phyloP scores from a whole-genome alignment of 306 rosid species.

The Cyclanthera cordifolia region DNA sequence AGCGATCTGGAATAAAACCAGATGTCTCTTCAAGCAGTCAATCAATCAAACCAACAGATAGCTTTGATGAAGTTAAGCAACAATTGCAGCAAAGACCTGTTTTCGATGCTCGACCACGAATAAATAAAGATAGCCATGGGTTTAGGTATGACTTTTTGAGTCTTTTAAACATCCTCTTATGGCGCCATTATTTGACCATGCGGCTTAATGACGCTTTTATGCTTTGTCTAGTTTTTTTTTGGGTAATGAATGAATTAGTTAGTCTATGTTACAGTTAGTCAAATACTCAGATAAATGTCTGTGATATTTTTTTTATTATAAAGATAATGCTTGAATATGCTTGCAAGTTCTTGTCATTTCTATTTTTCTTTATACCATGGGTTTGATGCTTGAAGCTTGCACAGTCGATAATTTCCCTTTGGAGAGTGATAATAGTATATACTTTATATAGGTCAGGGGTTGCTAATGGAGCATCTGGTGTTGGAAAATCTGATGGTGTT shows the following conservation, averaged over 20 bases:
- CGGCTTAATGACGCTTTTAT: neutral
- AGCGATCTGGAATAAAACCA: slow-evolving; percentile 85
- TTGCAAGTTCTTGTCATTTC: neutral
- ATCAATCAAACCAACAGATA: slow-evolving; percentile 53
- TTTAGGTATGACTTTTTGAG: slow-evolving; percentile 55
- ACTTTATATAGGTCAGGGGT: slow-evolving; percentile 53
- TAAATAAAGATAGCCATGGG: slow-evolving; percentile 69
- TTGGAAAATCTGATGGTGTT: slow-evolving; percentile 66
- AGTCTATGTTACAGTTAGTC: too few relatives aligned
- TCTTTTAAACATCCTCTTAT: neutral
- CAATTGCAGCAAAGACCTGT: slow-evolving; percentile 71
- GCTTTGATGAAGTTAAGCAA: slow-evolving; percentile 73
- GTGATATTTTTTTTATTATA: neutral
- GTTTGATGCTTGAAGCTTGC: slow-evolving; percentile 5
- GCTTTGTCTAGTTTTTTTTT: too few relatives aligned
- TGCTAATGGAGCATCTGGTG: slow-evolving; percentile 59
- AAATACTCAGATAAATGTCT: neutral
- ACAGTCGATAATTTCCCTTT: slow-evolving; percentile 6
- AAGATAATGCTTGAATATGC: neutral
- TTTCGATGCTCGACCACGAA: slow-evolving; percentile 68
- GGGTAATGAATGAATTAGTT: too few relatives aligned
- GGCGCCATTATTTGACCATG: neutral
- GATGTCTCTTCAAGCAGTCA: slow-evolving; percentile 63
- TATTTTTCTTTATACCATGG: slow-evolving; percentile 12
- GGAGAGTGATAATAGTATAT: slow-evolving; percentile 19